phyloP scores from a whole-genome alignment of 2,329 filamentous ascomycete genomes.

The Arthrobotrys musiformis region DNA sequence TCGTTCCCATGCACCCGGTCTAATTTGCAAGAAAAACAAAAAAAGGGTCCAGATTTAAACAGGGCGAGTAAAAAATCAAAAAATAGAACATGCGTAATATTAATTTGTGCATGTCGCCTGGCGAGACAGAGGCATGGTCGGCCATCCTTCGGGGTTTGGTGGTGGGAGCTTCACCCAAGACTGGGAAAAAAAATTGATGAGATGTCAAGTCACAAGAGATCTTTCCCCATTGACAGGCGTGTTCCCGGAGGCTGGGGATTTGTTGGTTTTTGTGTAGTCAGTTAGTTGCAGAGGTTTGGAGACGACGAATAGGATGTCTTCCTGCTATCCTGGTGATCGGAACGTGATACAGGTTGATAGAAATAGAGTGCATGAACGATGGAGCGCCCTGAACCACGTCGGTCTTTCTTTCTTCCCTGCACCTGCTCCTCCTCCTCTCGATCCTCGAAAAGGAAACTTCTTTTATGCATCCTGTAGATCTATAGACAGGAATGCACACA shows the following conservation, averaged over 20 bases:
- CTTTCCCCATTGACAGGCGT: neutral
- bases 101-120: constrained; percentile 21
- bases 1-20: neutral
- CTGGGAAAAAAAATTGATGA: neutral
- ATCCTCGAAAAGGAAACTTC: neutral
- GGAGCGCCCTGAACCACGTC: constrained; percentile 29
- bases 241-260: neutral
- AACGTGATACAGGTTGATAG: constrained; percentile 28
- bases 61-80: constrained; percentile 33
- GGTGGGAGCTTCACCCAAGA: no score
- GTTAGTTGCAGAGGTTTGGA: neutral
- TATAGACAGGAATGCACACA: neutral
- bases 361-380: constrained; percentile 20
- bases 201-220: neutral
- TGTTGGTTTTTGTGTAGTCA: neutral
- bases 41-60: constrained; percentile 10
- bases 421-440: neutral
- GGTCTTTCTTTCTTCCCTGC: neutral
- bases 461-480: neutral
- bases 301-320: constrained; percentile 20
- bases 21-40: neutral
- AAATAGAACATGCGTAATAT: constrained; percentile 24
- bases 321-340: neutral
- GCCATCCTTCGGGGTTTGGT: neutral
- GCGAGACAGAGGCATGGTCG: constrained; percentile 5